Percentiles rank a stretch among this genome's conserved stretches.
These are phyloP conservation scores for Apophysomyces ossiformis DNA, from an alignment of 371 early-diverging fungal species.

Conservation along the genomic window DNA sequence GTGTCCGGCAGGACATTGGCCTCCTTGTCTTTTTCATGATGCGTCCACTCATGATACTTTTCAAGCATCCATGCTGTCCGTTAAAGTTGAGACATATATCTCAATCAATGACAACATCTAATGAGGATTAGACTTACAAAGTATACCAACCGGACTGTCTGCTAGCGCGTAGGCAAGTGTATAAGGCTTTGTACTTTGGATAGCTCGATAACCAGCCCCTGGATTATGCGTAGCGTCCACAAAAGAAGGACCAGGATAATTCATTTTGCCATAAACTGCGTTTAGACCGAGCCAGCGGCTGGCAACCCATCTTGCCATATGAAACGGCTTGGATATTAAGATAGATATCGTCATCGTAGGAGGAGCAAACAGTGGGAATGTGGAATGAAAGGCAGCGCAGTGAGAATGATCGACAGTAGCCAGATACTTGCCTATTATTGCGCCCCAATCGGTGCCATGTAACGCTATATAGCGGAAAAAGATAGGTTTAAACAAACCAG, in stretches of 20 bases:
- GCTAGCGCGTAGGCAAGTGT: conserved; percentile 61
- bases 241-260: conserved; percentile 24
- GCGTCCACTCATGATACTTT: conserved; percentile 63
- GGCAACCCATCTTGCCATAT: neutral
- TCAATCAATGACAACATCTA: too few species aligned
- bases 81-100: neutral
- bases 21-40: conserved; percentile 37
- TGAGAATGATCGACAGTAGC: conserved; percentile 39
- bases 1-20: conserved; percentile 43
- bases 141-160: conserved; percentile 63
- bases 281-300: neutral
- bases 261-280: neutral
- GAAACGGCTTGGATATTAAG: conserved; percentile 24
- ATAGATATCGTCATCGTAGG: conserved; percentile 32
- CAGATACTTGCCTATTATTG: conserved; percentile 47
- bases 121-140: conserved; percentile 22
- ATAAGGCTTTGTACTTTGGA: conserved; percentile 63
- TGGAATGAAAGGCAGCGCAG: conserved; percentile 54
- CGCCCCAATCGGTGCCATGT: conserved; percentile 64
- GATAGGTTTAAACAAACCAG: too few species aligned
- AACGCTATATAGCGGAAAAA: conserved; percentile 21
- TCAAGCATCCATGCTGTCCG: conserved; percentile 65
- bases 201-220: conserved; percentile 56
- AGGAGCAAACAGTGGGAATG: conserved; percentile 41
- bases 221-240: conserved; percentile 31